Base-by-base conservation (phyloP, 352 stramenopile species). In the Pythium rishiriense region DNA sequence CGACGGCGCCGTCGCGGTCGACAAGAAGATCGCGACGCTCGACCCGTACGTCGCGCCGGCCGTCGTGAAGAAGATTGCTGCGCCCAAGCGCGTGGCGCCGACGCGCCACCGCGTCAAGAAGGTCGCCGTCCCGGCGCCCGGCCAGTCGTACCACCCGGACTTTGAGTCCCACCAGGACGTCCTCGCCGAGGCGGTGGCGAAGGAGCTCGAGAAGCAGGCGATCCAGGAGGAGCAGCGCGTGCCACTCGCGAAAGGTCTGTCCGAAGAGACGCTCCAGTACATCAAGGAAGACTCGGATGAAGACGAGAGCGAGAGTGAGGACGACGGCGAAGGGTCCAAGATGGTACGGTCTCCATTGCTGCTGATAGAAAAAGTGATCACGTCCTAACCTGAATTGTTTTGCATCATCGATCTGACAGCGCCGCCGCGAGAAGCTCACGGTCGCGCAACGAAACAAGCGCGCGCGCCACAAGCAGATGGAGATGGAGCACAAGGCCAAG, bases 131-230 rank as follows among this genome's bases (percentile, higher is more conserved):
- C 80, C 87, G 17, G 78, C 72, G 24, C 75, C 81, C 1, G 87
- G 87, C 1, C 87, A 95, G 72, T 95, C 87, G 71, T 95, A 95
- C 71, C 78, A 95, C 70, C 87, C 87, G 14, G 82, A 92, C 58
- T 93, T 93, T 63, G 76, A 84, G 11, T 76, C 84, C 3, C 87
- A 95, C 59, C 83, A 95, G 65, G 85, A 93, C 50, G 77, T 91
- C 10, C 76, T 95, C 60, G 83, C 87, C 12, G 74, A 87, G 46
- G 87, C 87, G 0, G 74, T 92, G 5, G 82, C 83, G 3, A 57
- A 90, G 59, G 81, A 92, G 49, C 65, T 91, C 11, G 85, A 93
- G 64, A 79, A 83, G 39, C 76, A 76, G 4, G 80, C 85, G 4
- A 75, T 75, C 50, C 75, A 58, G 19, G 64, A 78, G 31, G 66